Evolutionary conservation across 2,329 filamentous ascomycete genomes (phyloP), one percentile per base, ranked within the genome.

Genomic region (Anthostomella pinea): DNA sequence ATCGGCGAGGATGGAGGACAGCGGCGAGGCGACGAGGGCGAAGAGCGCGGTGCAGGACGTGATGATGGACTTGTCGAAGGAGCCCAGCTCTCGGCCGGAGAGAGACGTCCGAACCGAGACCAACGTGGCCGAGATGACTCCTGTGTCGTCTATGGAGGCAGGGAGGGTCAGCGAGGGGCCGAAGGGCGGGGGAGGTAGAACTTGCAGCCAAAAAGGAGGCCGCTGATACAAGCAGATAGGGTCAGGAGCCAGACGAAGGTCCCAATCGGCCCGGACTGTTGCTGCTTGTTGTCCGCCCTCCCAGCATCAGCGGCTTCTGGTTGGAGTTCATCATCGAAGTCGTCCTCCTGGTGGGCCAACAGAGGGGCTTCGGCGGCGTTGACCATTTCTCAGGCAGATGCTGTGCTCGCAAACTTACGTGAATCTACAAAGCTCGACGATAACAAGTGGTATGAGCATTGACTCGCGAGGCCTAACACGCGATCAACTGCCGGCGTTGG

Each of bases 1-100:
- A 52, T 85, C 81, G 44, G 81, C 81, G 10, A 84, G 65, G n/a
- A 79, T 49, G 3, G 80, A 83, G 2, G 80, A 77, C 25, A 80
- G 68, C 2, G 83, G 81, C 2, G 81, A 84, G 25, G 79, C 65
- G 37, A 79, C 53, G 4, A 84, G 74, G 4, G 83, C 83, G 43
- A 82, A 75, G 30, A 86, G 72, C 4, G 80, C 77, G 5, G 83
- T 85, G 15, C 73, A 75, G n/a, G 79, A 81, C 3, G 83, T 86
- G 52, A 85, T 81, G 46, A 86, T 66, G 6, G 81, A 85, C 58
- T 82, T 86, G 60, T 85, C 80, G 52, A 82, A 62, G 1, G 79
- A 76, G 1, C 72, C 79, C 17, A 85, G 68, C 7, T 68, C 59
- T 30, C 72, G 73, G 38, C 65, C 58, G 18, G 75, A 79, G 20